Evolutionary conservation across 805 yeast species (phyloP).

Genomic region (Saturnispora ahearnii): DNA sequence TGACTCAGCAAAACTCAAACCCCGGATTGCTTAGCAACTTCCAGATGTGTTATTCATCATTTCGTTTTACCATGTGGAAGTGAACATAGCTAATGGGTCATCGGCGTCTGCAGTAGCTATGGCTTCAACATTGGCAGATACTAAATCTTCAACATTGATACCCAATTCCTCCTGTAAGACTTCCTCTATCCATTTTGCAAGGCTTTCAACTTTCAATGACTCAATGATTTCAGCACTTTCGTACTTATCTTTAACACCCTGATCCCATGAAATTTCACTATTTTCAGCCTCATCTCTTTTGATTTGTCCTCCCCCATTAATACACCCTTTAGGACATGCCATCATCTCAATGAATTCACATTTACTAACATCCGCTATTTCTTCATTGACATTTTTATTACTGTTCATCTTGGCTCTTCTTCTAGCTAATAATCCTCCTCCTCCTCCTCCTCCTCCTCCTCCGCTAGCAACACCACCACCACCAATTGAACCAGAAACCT

Average conservation of each 20-base stretch:
- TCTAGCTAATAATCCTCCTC: slow-evolving; percentile 30
- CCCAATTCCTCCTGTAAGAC: slow-evolving; percentile 19
- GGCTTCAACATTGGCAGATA: slow-evolving; percentile 26
- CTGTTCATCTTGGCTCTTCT: slow-evolving; percentile 30
- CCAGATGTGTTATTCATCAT: not conserved
- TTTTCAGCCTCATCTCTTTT: slow-evolving; percentile 33
- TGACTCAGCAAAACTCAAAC: not conserved
- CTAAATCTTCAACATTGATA: slow-evolving; percentile 30
- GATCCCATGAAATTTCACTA: slow-evolving; percentile 36
- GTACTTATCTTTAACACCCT: slow-evolving; percentile 30
- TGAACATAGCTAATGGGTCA: slow-evolving; percentile 6
- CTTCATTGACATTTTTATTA: slow-evolving; percentile 14
- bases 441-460: slow-evolving; percentile 8
- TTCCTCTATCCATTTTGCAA: not conserved
- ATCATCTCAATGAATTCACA: slow-evolving; percentile 86
- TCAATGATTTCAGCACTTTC: slow-evolving; percentile 23
- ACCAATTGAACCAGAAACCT: no score
- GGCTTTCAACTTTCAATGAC: not conserved
- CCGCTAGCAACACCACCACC: no score
- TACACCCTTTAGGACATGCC: slow-evolving; percentile 99
- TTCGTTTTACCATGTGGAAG: slow-evolving; percentile 4
- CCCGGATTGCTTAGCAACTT: not conserved
- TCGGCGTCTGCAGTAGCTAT: not conserved
- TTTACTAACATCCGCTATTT: slow-evolving; percentile 44
- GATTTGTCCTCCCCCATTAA: slow-evolving; percentile 93